These are phyloP conservation scores for Beta vulgaris DNA, from an alignment of 148 eudicot genomes.

Conservation along the genomic window DNA sequence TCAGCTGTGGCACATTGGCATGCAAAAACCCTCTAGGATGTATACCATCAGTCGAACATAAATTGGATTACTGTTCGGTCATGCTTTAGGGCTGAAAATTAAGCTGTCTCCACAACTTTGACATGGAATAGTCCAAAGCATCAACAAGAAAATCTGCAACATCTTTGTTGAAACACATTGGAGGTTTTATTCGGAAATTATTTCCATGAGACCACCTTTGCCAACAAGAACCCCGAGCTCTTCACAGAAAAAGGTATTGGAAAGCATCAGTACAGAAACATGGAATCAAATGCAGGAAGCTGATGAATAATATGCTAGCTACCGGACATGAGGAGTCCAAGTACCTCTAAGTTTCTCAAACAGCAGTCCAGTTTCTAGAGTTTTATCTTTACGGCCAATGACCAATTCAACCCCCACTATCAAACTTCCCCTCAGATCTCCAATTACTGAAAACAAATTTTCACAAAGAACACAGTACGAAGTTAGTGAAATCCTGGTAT, in stretches of 20 bases:
- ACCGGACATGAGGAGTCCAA: neutral
- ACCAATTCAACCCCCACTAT: constrained; percentile 96
- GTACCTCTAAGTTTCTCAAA: constrained; percentile 91
- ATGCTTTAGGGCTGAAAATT: neutral
- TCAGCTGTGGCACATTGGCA: neutral
- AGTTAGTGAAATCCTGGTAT: neutral
- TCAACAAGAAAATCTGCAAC: constrained; percentile 98
- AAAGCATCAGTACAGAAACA: constrained; percentile 6
- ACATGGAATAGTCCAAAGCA: constrained; percentile 77
- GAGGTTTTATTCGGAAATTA: constrained; percentile 94
- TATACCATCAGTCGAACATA: neutral
- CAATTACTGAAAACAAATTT: constrained; percentile 54
- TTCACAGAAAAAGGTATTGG: constrained; percentile 27
- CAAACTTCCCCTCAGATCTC: constrained; percentile 92
- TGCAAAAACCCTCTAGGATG: neutral
- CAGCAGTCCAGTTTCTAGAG: constrained; percentile 82
- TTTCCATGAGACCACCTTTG: constrained; percentile 97
- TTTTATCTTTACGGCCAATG: constrained; percentile 74
- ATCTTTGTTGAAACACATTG: constrained; percentile 87
- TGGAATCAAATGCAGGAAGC: neutral
- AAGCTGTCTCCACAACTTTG: constrained; percentile 47
- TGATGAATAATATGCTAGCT: neutral
- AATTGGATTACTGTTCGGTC: neutral
- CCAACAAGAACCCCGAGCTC: constrained; percentile 93
- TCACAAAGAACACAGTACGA: neutral